Conservation (phyloP, 148 eudicot species). For the Diospyros kaki region DNA sequence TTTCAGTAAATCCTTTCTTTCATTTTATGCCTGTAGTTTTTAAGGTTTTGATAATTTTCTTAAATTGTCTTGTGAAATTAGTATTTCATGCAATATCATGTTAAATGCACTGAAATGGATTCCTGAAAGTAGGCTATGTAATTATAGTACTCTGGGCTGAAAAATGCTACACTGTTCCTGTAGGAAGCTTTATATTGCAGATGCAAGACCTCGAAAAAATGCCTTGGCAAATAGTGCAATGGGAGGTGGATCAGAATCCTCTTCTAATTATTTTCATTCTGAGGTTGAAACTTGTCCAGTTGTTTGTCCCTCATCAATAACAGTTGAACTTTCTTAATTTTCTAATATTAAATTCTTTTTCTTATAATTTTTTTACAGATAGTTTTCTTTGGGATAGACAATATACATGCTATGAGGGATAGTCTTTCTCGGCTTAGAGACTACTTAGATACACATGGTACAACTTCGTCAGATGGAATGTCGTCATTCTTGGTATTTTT, state of each 20-base stretch:
- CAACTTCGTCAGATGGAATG: slow-evolving; percentile 94
- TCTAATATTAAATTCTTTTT: slow-evolving; percentile 14
- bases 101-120: not conserved
- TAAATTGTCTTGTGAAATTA: slow-evolving; percentile 8
- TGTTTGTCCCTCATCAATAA: slow-evolving; percentile 8
- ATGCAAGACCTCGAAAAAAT: slow-evolving; percentile 98
- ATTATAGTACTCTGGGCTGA: slow-evolving; percentile 10
- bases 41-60: not conserved
- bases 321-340: slow-evolving; percentile 2
- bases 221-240: slow-evolving; percentile 98
- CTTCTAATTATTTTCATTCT: slow-evolving; percentile 91
- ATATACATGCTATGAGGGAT: slow-evolving; percentile 98
- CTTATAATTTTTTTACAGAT: slow-evolving; percentile 48
- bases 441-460: slow-evolving; percentile 93
- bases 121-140: not conserved
- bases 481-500: slow-evolving; percentile 80
- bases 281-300: slow-evolving; percentile 54
- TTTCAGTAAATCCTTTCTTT: not conserved
- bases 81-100: not conserved
- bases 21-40: not conserved
- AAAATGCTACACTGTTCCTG: slow-evolving; percentile 12
- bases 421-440: slow-evolving; percentile 95
- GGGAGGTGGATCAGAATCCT: slow-evolving; percentile 99
- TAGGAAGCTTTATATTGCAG: slow-evolving; percentile 95
- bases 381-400: slow-evolving; percentile 96